Evolutionary conservation across 2,329 filamentous ascomycete species (phyloP).

Genomic region (Botrytis hyacinthi): DNA sequence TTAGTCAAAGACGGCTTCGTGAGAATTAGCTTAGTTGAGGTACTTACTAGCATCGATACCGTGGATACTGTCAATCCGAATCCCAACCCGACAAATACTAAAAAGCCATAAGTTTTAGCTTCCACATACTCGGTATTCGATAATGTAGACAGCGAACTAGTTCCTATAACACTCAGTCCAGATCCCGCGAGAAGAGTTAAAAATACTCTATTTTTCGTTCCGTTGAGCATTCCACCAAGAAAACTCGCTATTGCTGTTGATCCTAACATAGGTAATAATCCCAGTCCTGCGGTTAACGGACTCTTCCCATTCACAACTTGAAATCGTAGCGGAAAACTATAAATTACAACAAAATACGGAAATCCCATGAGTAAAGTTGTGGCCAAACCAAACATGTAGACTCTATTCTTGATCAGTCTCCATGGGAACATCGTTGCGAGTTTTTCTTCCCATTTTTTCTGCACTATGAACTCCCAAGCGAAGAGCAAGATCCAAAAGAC

Average conservation of each 20-base stretch:
- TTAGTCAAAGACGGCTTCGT: accelerated
- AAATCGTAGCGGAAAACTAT: slow-evolving; percentile 58
- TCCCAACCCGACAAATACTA: not conserved
- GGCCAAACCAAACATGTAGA: slow-evolving; percentile 26
- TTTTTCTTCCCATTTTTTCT: slow-evolving; percentile 30
- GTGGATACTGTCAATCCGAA: not conserved
- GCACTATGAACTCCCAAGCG: slow-evolving; percentile 42
- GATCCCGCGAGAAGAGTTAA: not conserved
- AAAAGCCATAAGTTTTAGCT: not conserved
- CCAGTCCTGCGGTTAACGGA: slow-evolving; percentile 54
- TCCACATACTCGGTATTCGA: not conserved
- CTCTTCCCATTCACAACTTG: slow-evolving; percentile 57
- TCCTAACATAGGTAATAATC: slow-evolving; percentile 57
- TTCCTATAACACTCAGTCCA: not conserved
- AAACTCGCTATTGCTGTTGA: slow-evolving; percentile 50
- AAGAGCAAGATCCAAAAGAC: slow-evolving; percentile 42
- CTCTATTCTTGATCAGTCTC: slow-evolving; percentile 24
- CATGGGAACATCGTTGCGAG: slow-evolving; percentile 31
- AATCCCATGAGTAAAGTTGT: slow-evolving; percentile 58
- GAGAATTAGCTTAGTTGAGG: not conserved
- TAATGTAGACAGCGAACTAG: not conserved
- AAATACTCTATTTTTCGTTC: not conserved
- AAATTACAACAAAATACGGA: slow-evolving; percentile 56
- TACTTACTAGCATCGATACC: not conserved
- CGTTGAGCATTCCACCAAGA: not conserved